A percentile compares a stretch with the other conserved stretches of the same genome.
These are phyloP conservation scores for Diaporthe caulivora DNA, from an alignment of 2,329 filamentous ascomycete genomes.

Conservation along the genomic window DNA sequence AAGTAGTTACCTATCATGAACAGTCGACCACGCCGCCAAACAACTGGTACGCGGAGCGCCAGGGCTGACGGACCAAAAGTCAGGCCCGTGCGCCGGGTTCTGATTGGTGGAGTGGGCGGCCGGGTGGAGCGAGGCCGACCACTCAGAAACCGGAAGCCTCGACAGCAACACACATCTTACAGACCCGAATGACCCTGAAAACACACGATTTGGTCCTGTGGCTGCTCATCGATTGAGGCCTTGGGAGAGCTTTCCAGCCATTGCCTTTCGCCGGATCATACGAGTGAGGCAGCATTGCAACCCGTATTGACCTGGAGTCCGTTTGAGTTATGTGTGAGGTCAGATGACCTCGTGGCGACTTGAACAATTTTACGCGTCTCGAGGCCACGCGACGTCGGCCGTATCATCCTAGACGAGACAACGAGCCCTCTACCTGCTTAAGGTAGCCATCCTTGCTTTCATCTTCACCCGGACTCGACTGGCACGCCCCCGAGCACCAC, in stretches of 20 bases:
- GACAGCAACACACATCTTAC: no score
- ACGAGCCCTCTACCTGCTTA: neutral
- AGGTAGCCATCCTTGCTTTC: neutral
- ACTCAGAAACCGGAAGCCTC: no score
- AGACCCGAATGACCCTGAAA: neutral
- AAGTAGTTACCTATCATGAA: no score
- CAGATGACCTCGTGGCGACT: constrained; percentile 11
- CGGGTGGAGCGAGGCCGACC: no score
- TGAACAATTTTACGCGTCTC: neutral
- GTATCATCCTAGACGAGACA: neutral
- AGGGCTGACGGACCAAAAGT: no score
- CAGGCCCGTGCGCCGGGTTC: no score
- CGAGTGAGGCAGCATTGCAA: neutral
- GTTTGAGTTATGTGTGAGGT: constrained; percentile 3
- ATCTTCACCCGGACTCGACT: no score
- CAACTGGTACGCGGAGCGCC: no score
- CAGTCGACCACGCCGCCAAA: no score
- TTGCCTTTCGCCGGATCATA: neutral
- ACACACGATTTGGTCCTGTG: neutral
- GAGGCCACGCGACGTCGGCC: neutral
- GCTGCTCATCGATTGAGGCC: neutral
- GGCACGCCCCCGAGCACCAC: neutral
- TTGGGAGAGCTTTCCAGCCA: neutral
- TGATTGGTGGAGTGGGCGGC: no score
- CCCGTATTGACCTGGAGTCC: neutral